These are phyloP conservation scores for Nicotiana otophora DNA, from an alignment of 257 asterid species.

Conservation along the genomic window DNA sequence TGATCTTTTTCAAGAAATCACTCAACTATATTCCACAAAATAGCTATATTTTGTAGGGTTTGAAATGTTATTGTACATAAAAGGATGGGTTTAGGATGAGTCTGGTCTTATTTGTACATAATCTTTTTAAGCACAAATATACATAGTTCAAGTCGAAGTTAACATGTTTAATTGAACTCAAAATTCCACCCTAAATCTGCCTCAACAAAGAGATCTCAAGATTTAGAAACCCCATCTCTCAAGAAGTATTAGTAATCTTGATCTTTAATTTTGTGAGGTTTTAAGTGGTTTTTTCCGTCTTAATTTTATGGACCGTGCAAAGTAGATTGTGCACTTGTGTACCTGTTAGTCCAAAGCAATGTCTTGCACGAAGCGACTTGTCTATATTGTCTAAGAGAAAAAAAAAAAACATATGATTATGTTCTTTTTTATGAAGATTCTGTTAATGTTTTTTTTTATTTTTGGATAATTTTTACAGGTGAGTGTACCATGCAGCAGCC, in stretches of 20 bases:
- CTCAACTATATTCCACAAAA: background rate
- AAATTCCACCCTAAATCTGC: background rate
- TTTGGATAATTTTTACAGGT: slow-evolving; percentile 36
- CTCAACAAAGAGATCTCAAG: background rate
- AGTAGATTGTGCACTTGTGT: background rate
- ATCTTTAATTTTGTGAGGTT: too few relatives aligned
- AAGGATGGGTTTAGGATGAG: too few relatives aligned
- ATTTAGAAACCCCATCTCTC: background rate
- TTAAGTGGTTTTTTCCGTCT: too few relatives aligned
- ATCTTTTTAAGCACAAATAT: too few relatives aligned
- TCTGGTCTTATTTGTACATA: too few relatives aligned
- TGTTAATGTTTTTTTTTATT: background rate
- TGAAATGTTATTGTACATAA: background rate
- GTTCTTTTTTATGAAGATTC: background rate
- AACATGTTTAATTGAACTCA: background rate
- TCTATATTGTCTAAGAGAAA: too few relatives aligned
- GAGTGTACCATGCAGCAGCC: slow-evolving; percentile 86
- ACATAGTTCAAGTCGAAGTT: background rate
- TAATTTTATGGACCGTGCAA: too few relatives aligned
- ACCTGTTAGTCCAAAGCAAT: too few relatives aligned
- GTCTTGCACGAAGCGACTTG: too few relatives aligned
- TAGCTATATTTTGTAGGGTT: background rate
- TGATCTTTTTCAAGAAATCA: background rate
- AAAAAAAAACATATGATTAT: too few relatives aligned
- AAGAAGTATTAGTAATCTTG: too few relatives aligned